Evolutionary conservation across 1,284 basidiomycete genomes (phyloP).

Genomic region (Cerioporus squamosus): DNA sequence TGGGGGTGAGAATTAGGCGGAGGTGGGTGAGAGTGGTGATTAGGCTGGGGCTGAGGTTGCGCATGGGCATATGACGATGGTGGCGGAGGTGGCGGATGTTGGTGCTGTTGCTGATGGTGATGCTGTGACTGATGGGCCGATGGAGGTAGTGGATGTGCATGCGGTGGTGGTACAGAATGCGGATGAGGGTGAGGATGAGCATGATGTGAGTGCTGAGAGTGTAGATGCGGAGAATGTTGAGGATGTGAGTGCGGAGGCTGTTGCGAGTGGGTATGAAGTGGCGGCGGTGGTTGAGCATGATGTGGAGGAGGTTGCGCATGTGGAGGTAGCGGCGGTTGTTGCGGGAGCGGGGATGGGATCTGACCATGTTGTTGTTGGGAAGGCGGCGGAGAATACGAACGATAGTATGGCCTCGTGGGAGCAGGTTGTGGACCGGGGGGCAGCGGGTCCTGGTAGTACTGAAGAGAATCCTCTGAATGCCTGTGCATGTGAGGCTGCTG

Average conservation of each 20-base stretch:
- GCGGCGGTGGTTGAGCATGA: background rate
- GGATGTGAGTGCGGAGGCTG: background rate
- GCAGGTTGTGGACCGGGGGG: background rate
- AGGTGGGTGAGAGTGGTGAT: background rate
- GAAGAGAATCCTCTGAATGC: background rate
- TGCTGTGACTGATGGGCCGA: background rate
- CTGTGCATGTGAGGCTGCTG: slow-evolving; percentile 5
- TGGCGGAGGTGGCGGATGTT: background rate
- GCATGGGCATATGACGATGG: background rate
- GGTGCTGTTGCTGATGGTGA: background rate
- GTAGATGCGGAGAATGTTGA: background rate
- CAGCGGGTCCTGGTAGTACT: background rate
- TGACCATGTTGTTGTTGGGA: background rate
- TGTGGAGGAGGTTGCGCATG: background rate
- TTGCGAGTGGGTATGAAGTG: background rate
- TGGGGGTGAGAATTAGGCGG: background rate
- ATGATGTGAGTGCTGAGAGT: slow-evolving; percentile 1
- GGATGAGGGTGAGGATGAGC: slow-evolving; percentile 10
- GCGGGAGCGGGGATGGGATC: background rate
- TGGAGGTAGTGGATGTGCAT: slow-evolving; percentile 3
- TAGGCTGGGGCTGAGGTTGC: background rate
- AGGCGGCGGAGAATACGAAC: background rate
- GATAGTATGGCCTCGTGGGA: background rate
- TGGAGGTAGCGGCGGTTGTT: background rate
- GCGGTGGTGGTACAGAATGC: background rate